Base-by-base conservation (phyloP, 2,329 filamentous ascomycete species). In the Colletotrichum simmondsii region DNA sequence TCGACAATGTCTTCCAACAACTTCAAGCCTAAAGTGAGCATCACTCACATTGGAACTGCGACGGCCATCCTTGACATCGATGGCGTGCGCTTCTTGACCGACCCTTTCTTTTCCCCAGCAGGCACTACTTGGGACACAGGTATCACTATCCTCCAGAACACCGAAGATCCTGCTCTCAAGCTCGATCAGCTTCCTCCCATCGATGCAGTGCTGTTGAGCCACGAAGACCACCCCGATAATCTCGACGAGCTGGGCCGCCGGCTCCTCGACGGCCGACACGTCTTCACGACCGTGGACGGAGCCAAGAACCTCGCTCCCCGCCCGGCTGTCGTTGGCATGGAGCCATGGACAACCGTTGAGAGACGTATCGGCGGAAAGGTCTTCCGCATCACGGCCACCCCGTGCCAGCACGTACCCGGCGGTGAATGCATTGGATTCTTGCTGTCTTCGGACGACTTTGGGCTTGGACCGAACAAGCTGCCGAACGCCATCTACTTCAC, bases 191-290 rank as follows among this genome's bases (percentile, higher is more conserved):
- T 87, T 0, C 86, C 86, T 0, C 77, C 77, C 14, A 86, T 88
- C 73, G 85, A 87, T 59, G 86, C 82, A n/a, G 78, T 88, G 4
- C 80, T 88, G 0, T 80, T 88, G 10, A 86, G 84, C 76, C 86
- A 88, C 70, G 87, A 88, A 75, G 85, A 88, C 76, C 86, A 88
- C 70, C 78, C 80, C 0, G 87, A 88, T 71, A 88, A 88, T 72
- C 80, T 88, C 2, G 86, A 88, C 49, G 79, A 82, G 1, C 74
- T 83, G 0, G 86, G 87, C 28, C 85, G 86, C 5, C 80, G 75
- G 14, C 80, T 87, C 0, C 81, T 88, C 8, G 80, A 87, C 60
- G 85, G 84, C 7, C 84, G 85, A 6, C 78, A 76, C 3, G 86
- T 87, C 5, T 78, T 87, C 37, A 87, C 85, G 0, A 87, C 85